Evolutionary conservation across 1,284 basidiomycete species (phyloP).

Genomic region (Irpex rosettiformis): DNA sequence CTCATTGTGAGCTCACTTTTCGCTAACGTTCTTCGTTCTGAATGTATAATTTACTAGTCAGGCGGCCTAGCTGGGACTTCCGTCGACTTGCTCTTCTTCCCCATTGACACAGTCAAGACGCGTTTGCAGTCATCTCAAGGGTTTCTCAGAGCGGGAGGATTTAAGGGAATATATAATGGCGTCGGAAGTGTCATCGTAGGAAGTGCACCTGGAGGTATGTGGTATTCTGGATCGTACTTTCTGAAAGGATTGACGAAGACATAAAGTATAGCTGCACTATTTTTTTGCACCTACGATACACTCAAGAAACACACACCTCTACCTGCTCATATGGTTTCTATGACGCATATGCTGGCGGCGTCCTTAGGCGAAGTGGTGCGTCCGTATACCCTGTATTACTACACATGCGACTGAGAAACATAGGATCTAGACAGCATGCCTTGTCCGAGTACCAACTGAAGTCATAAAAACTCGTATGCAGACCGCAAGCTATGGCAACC

Average conservation of each 20-base stretch:
- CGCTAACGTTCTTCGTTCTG: neutral
- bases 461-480: constrained; percentile 88
- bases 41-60: constrained; percentile 45
- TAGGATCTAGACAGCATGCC: constrained; percentile 72
- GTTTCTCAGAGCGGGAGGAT: constrained; percentile 84
- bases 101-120: constrained; percentile 96
- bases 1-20: constrained; percentile 21
- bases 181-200: constrained; percentile 95
- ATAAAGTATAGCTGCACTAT: constrained; percentile 71
- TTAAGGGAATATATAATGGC: constrained; percentile 91
- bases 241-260: neutral
- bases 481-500: constrained; percentile 64
- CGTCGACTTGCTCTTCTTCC: constrained; percentile 94
- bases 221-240: neutral
- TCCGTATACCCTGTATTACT: constrained; percentile 19
- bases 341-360: constrained; percentile 81
- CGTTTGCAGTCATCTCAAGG: constrained; percentile 88
- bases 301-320: constrained; percentile 76
- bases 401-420: neutral
- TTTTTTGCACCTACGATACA: constrained; percentile 94
- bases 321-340: constrained; percentile 52
- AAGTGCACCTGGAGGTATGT: constrained; percentile 90
- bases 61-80: constrained; percentile 86
- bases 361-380: constrained; percentile 82
- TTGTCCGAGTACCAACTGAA: constrained; percentile 93